Evolutionary conservation across 1,284 basidiomycete species (phyloP).

Genomic region (Trichosporon sp.): DNA sequence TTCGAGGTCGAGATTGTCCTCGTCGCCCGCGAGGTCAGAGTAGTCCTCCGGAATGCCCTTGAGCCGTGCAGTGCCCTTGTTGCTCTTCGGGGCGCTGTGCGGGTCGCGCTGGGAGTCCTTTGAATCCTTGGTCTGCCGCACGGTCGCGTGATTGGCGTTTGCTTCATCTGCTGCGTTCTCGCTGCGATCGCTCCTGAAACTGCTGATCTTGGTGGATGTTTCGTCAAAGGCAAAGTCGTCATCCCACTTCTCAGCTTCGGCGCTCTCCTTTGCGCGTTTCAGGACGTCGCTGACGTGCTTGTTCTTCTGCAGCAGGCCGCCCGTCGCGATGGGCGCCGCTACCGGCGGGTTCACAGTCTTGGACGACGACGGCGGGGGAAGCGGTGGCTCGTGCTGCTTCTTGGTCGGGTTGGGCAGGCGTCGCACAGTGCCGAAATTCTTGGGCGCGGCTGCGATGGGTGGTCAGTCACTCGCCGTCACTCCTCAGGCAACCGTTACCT

Average conservation of each 20-base stretch:
- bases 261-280: constrained; percentile 42
- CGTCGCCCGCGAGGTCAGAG: constrained; percentile 76
- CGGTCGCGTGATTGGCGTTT: constrained; percentile 41
- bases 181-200: constrained; percentile 8
- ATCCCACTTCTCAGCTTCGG: constrained; percentile 62
- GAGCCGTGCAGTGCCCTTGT: constrained; percentile 15
- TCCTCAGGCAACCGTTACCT: constrained; percentile 2
- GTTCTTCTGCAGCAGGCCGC: constrained; percentile 49
- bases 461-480: constrained; percentile 27
- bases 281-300: constrained; percentile 73
- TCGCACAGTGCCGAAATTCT: constrained; percentile 48
- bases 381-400: constrained; percentile 16
- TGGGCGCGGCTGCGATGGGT: constrained; percentile 58
- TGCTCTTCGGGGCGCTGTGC: constrained; percentile 10
- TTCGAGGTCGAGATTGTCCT: constrained; percentile 71
- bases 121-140: constrained; percentile 35
- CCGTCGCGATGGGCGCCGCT: constrained; percentile 19
- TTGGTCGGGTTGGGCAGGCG: constrained; percentile 22
- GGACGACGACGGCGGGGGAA: constrained; percentile 1
- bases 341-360: background rate
- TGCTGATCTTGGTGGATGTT: constrained; percentile 39
- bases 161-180: constrained; percentile 1
- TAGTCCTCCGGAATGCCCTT: constrained; percentile 68
- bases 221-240: constrained; percentile 97
- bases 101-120: background rate